A percentile compares a stretch with the other conserved stretches of the same genome.
phyloP scores from a whole-genome alignment of 805 yeast genomes.

The Cyberlindnera mrakii region DNA sequence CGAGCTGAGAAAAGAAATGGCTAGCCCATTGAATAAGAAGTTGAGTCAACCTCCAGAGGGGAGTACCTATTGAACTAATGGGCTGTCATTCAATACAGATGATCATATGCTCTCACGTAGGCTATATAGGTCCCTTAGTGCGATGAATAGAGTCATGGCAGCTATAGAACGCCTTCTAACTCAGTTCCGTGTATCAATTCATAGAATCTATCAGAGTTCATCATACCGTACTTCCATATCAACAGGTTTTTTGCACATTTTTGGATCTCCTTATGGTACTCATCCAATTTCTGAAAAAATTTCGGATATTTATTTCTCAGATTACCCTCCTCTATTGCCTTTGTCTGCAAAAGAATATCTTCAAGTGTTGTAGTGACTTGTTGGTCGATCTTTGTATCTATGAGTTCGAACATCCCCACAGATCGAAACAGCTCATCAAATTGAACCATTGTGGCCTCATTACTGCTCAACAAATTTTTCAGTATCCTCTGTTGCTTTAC shows the following conservation, averaged over 20 bases:
- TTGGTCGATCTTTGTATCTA: constrained; percentile 12
- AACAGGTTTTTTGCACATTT: constrained; percentile 12
- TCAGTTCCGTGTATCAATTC: no score
- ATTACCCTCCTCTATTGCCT: constrained; percentile 10
- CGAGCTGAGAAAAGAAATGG: constrained; percentile 90
- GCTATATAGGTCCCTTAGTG: no score
- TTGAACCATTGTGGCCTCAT: constrained; percentile 2
- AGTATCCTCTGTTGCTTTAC: constrained; percentile 13
- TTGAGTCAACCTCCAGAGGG: constrained; percentile 92
- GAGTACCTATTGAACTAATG: constrained; percentile 38
- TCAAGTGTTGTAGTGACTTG: constrained; percentile 2
- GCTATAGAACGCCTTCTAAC: no score
- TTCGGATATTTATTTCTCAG: constrained; percentile 15
- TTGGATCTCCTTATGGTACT: constrained; percentile 4
- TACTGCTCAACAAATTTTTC: neutral
- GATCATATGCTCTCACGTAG: no score
- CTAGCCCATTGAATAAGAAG: constrained; percentile 72
- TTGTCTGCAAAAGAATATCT: constrained; percentile 1
- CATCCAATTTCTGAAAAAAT: constrained; percentile 15
- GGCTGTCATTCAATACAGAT: no score
- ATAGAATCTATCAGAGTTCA: constrained; percentile 1
- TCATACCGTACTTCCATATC: constrained; percentile 11
- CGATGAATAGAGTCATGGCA: no score
- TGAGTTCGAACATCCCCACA: constrained; percentile 12
- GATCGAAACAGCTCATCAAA: constrained; percentile 12